Percentiles rank a stretch among this genome's conserved stretches.
phyloP scores from a whole-genome alignment of 1,139 yeast species.

The Hyphopichia khmerensis region DNA sequence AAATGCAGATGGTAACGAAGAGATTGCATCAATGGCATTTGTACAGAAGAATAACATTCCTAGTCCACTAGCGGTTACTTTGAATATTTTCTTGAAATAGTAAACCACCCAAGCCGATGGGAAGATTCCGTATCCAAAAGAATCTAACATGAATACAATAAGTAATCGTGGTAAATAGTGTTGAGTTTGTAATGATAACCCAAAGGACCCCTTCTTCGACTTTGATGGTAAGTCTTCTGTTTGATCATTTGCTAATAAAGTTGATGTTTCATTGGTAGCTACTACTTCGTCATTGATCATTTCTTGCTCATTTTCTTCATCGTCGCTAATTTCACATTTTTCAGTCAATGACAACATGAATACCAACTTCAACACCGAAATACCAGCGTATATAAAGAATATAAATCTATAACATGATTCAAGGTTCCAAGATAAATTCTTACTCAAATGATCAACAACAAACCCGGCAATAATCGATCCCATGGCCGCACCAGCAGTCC shows the following conservation, averaged over 20 bases:
- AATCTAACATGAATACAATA: constrained; percentile 67
- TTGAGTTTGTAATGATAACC: constrained; percentile 31
- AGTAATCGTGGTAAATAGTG: constrained; percentile 40
- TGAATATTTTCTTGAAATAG: constrained; percentile 54
- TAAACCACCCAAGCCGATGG: constrained; percentile 86
- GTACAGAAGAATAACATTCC: constrained; percentile 61
- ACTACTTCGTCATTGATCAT: constrained; percentile 6
- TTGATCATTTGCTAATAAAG: constrained; percentile 6
- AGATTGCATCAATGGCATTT: constrained; percentile 56
- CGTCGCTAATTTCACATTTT: constrained; percentile 47
- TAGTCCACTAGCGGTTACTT: constrained; percentile 39
- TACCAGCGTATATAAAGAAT: constrained; percentile 55
- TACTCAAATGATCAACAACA: constrained; percentile 45
- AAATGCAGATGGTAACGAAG: constrained; percentile 71
- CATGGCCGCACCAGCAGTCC: constrained; percentile 72
- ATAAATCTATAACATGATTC: constrained; percentile 54
- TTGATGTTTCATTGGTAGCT: constrained; percentile 5
- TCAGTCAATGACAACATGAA: constrained; percentile 54
- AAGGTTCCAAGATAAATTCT: constrained; percentile 25
- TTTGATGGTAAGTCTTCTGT: constrained; percentile 3
- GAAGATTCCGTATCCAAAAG: constrained; percentile 87
- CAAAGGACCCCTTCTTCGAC: constrained; percentile 3
- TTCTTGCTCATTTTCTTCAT: constrained; percentile 9
- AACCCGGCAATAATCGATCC: constrained; percentile 72
- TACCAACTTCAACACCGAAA: constrained; percentile 56